A percentile compares a stretch with the other conserved stretches of the same genome.
Evolutionary conservation across 345 rosid species (phyloP).

Genomic region (Murraya koenigii): DNA sequence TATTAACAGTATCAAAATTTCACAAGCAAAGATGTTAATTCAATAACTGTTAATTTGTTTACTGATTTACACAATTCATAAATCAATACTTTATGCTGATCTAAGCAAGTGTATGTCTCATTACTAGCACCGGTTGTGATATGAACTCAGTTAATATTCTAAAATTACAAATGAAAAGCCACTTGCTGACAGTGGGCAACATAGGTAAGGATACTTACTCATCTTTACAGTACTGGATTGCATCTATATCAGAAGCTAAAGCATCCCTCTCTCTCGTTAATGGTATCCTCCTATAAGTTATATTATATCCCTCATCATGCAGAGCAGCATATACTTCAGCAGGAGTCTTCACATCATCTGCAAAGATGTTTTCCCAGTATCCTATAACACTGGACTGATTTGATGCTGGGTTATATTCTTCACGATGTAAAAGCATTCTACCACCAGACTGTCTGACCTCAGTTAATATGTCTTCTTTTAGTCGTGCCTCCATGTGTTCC

Average conservation of each 20-base stretch:
- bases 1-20: background rate
- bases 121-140: background rate
- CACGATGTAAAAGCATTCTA: conserved; percentile 90
- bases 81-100: conserved; percentile 3
- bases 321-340: conserved; percentile 85
- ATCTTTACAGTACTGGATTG: conserved; percentile 66
- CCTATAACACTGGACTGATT: conserved; percentile 80
- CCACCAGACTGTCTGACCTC: conserved; percentile 75
- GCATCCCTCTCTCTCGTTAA: conserved; percentile 91
- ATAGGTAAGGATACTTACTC: conserved; percentile 53
- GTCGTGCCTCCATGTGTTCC: conserved; percentile 78
- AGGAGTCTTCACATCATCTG: conserved; percentile 83
- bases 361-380: conserved; percentile 87
- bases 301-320: conserved; percentile 63
- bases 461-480: conserved; percentile 85
- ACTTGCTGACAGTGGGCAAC: background rate
- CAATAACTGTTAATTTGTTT: background rate
- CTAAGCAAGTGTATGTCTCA: background rate
- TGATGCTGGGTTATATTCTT: conserved; percentile 72
- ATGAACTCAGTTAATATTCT: conserved; percentile 7
- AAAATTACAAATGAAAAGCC: conserved; percentile 1
- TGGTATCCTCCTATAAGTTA: conserved; percentile 81
- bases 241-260: conserved; percentile 84
- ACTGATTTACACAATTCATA: background rate
- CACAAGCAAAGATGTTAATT: background rate